Base-by-base conservation (phyloP, 805 yeast species). In the Wickerhamiella brachini region DNA sequence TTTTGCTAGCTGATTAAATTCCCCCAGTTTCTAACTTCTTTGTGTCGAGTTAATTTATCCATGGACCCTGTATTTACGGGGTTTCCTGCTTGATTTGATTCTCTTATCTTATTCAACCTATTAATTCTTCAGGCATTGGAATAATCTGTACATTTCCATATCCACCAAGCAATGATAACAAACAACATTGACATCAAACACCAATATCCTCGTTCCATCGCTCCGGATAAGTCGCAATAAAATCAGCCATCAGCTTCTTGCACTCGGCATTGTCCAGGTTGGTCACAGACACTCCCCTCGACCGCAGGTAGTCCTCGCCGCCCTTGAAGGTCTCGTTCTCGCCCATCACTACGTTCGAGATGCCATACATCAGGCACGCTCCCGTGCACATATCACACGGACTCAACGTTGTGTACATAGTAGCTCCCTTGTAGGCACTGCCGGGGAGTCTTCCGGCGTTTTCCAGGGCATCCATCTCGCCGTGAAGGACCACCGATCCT, bases 351-450 rank as follows among this genome's bases (percentile, higher is more conserved):
- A 86, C 83, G 56, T 97, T 75, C 60, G 82, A 81, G 58, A 90
- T 76, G 42, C 95, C 95, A 68, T 88, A 90, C 74, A 90, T 72
- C 49, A 90, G 62, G 56, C 90, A 84, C 5, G 97, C 95, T 20
- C 97, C 97, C 4, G 93, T 78, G 65, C 97, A 90, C 97, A 90
- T 90, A 58, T 81, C 76, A 65, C 97, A 90, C 2, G 97, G 97
- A 7, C 95, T 85, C 57, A 90, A 71, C 0, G 96, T 85, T 29
- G 97, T 88, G 69, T 88, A 90, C 77, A 87, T 76, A 21, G 97
- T 93, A 59, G 95, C 83, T 55, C 81, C 75, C 61, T 83, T 84
- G 71, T 90, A 90, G 17, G 76, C 78, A 21, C 74, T 72, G 4
- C 89, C 97, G 21, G 81, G 80, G 52, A 93, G 71, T 61, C 97